Base-by-base conservation (phyloP, 805 yeast species). In the Metschnikowia sp. region DNA sequence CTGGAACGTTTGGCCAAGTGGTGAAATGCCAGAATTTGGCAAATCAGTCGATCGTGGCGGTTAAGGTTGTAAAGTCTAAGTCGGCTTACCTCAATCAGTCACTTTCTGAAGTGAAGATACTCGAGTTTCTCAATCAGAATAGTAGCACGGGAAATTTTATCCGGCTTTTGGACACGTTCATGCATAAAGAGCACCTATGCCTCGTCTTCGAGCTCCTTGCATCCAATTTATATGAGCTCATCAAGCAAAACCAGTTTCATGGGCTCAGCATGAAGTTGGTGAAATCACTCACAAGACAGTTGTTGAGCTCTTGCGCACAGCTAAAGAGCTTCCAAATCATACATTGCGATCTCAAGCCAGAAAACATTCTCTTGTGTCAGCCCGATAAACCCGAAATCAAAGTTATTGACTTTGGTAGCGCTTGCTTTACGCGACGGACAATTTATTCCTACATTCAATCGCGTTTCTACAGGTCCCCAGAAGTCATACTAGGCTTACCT, bases 1-100 rank as follows among this genome's bases (percentile, higher is more conserved):
- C 91, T 52, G 99, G 99, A 2, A 91, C 99, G 1, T 94, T 94
- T 74, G 99, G 99, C 9, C 98, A 94, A 69, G 99, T 94, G 40
- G 95, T 91, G 36, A 94, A 92, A 68, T 92, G 97, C 68, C 96
- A 88, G 63, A 79, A 83, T 57, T 70, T 86, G 60, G 64, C 77
- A 35, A 87, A 90, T 39, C 94, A 89, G 61, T 92, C 88, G 52
- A 80, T 92, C 18, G 88, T 91, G 26, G 99, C 99, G 1, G 95
- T 94, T 33, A 94, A 94, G 67, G 95, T 94, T 38, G 88, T 94
- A 49, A 94, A 92, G 64, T 86, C 96, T 32, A 86, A 86, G 61
- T 88, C 96, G 5, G 96, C 95, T 9, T 91, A 86, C 60, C 74
- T 90, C 64, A 90, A 88, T 61, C 99, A 95, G 67, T 86, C 96